Percentiles rank a stretch among this genome's conserved stretches.
phyloP scores from a whole-genome alignment of 2,329 filamentous ascomycete species.

The Aspergillus arachidicola region DNA sequence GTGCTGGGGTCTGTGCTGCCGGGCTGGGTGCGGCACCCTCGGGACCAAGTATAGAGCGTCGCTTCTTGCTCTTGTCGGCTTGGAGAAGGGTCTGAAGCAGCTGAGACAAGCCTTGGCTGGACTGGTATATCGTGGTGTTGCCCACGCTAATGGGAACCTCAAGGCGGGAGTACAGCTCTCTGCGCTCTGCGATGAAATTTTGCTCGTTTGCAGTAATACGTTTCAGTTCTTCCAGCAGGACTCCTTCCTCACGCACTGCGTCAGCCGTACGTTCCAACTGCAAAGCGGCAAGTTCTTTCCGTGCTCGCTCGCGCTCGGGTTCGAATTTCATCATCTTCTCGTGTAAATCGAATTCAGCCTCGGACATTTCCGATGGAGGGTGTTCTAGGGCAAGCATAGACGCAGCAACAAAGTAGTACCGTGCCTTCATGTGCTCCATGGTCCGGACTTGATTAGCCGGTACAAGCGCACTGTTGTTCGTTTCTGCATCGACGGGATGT shows the following conservation, averaged over 20 bases:
- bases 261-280: slow-evolving; percentile 79
- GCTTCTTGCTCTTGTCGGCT: slow-evolving; percentile 87
- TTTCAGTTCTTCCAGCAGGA: slow-evolving; percentile 84
- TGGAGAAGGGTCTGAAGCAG: slow-evolving; percentile 81
- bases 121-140: slow-evolving; percentile 76
- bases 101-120: slow-evolving; percentile 75
- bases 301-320: slow-evolving; percentile 71
- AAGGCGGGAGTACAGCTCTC: slow-evolving; percentile 82
- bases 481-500: slow-evolving; percentile 28
- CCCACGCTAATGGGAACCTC: slow-evolving; percentile 74
- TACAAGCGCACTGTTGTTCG: slow-evolving; percentile 36
- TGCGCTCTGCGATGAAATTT: slow-evolving; percentile 82
- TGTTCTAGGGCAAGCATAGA: slow-evolving; percentile 80
- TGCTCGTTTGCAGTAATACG: slow-evolving; percentile 87
- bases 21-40: slow-evolving; percentile 55
- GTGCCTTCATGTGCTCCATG: slow-evolving; percentile 87
- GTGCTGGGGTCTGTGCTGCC: slow-evolving; percentile 56
- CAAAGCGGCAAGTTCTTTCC: slow-evolving; percentile 82
- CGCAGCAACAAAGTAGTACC: slow-evolving; percentile 86
- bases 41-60: slow-evolving; percentile 68
- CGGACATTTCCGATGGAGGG: slow-evolving; percentile 83
- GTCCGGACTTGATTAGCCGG: slow-evolving; percentile 58
- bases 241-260: slow-evolving; percentile 89
- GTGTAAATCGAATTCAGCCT: slow-evolving; percentile 78
- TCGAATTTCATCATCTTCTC: slow-evolving; percentile 88